A percentile compares a stretch with the other conserved stretches of the same genome.
Conservation (phyloP, 495 filamentous ascomycete species). For the Aspergillus bridgeri region DNA sequence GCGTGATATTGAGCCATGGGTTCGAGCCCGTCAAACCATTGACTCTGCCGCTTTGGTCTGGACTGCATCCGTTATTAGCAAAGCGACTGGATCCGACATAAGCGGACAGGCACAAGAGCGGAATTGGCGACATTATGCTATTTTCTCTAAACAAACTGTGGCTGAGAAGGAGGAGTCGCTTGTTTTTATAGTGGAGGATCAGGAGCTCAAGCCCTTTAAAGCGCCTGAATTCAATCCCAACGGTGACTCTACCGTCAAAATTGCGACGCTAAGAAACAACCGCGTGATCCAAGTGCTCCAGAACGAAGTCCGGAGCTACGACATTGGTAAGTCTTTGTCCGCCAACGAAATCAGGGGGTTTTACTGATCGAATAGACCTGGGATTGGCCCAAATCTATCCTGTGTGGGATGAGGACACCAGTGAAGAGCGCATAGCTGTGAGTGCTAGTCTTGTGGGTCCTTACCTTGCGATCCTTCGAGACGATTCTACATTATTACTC, state of each 20-base stretch:
- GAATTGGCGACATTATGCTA: conserved; percentile 32
- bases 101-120: conserved; percentile 49
- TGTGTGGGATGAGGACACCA: conserved; percentile 82
- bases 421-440: conserved; percentile 68
- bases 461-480: conserved; percentile 78
- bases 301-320: conserved; percentile 81
- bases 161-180: conserved; percentile 40
- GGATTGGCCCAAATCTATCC: conserved; percentile 85
- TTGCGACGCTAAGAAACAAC: conserved; percentile 68
- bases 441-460: conserved; percentile 85
- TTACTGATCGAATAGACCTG: conserved; percentile 55
- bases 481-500: conserved; percentile 74
- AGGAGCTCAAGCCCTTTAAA: conserved; percentile 31
- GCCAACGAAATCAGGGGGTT: neutral
- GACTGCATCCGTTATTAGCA: conserved; percentile 27
- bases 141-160: conserved; percentile 31
- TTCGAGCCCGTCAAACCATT: conserved; percentile 55
- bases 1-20: conserved; percentile 61
- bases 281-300: conserved; percentile 81
- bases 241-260: conserved; percentile 75
- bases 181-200: conserved; percentile 30
- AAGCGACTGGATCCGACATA: conserved; percentile 34
- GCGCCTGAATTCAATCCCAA: conserved; percentile 83
- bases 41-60: conserved; percentile 36
- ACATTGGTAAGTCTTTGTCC: conserved; percentile 61